Evolutionary conservation across 345 rosid genomes (phyloP).

Genomic region (Pseudoturritis turrita): DNA sequence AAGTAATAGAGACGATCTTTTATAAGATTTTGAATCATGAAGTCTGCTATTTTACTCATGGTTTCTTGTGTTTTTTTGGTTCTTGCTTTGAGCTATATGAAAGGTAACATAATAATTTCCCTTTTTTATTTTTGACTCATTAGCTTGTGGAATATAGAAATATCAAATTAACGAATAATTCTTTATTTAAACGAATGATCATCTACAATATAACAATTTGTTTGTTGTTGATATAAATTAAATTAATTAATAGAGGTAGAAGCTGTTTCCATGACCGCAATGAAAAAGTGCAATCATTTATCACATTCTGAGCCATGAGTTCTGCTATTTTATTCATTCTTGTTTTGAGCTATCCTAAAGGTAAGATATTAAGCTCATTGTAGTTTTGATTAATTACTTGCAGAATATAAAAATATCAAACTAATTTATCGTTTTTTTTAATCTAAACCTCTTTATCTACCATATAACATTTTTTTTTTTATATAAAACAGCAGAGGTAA

Average conservation of each 20-base stretch:
- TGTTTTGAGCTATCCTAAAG: neutral
- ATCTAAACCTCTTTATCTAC: neutral
- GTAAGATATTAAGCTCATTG: neutral
- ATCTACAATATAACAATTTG: too few relatives aligned
- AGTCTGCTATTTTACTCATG: neutral
- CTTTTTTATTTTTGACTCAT: too few relatives aligned
- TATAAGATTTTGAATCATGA: neutral
- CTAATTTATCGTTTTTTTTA: neutral
- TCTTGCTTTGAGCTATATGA: neutral
- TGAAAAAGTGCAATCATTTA: too few relatives aligned
- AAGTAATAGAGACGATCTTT: neutral
- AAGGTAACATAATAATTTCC: neutral
- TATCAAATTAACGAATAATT: too few relatives aligned
- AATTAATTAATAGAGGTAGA: too few relatives aligned
- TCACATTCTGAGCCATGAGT: neutral
- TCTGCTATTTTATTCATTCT: neutral
- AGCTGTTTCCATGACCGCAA: too few relatives aligned
- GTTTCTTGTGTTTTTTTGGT: neutral
- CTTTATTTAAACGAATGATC: too few relatives aligned
- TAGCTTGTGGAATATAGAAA: too few relatives aligned
- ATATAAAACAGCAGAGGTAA: neutral
- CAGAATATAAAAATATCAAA: neutral
- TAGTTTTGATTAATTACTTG: neutral
- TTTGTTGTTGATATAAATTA: too few relatives aligned
- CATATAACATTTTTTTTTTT: neutral